Base-by-base conservation (phyloP, 352 stramenopile species). In the Phytophthora quininea region DNA sequence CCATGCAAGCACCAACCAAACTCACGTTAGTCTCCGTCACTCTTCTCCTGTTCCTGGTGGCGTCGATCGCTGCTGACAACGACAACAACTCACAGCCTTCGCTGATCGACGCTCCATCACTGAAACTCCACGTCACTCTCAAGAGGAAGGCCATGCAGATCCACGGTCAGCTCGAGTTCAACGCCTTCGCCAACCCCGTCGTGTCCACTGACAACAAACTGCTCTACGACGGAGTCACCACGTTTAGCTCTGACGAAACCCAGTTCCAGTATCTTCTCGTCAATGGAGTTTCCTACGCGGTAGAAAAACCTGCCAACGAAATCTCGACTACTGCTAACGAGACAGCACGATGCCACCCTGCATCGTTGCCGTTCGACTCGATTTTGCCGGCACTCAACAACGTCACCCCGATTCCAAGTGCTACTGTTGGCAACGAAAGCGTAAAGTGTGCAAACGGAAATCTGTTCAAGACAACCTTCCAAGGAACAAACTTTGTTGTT, bases 401-500 rank as follows among this genome's bases (percentile, higher is more conserved):
- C 10, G 35, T 40, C 35, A 62, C 40, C 2, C 29, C 38, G 0
- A 74, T 69, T 51, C 46, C 62, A 19, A 63, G 63, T 30, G 67
- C 55, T 0, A 40, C 58, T 2, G 54, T 74, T 3, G 59, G 54
- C 2, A 54, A 53, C 7, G 27, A 67, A 38, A 19, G 19, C 4
- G 31, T 80, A 12, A 51, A 71, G 11, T 82, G 71, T 30, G 8
- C 31, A 9, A 64, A 38, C 49, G 68, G 68, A 27, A 60, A 58
- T 6, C 40, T 82, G 6, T 66, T 82, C 12, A 71, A 77, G 30
- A 71, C 67, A 3, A 55, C 53, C 29, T 76, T 83, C 55, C 52
- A 29, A n/a, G 65, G 65, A 0, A 37, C 64, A 4, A 12, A 63
- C 11, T 70, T 79, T 40, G 71, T 68, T 2, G 29, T 84, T 3